These are phyloP conservation scores for Bothriochloa decipiens DNA, from an alignment of 176 grass and related monocot species.

Conservation along the genomic window DNA sequence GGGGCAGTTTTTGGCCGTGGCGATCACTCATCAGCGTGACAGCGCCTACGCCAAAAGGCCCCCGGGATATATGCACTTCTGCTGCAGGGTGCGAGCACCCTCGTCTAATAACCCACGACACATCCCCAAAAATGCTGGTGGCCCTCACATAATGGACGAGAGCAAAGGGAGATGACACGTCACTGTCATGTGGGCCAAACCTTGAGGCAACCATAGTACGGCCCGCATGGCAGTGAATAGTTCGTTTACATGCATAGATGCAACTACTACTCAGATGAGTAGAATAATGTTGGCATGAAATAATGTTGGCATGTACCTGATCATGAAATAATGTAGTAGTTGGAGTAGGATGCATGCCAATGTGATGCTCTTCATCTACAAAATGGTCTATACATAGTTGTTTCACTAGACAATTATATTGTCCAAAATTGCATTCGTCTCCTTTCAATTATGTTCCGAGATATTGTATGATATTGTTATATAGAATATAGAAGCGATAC, in stretches of 20 bases:
- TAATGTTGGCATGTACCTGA: neutral
- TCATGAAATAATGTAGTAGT: neutral
- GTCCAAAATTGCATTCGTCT: neutral
- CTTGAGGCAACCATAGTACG: neutral
- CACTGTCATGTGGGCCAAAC: neutral
- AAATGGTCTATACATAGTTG: neutral
- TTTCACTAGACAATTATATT: neutral
- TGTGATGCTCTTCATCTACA: neutral
- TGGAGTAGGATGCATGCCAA: constrained; percentile 8
- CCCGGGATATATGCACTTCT: neutral
- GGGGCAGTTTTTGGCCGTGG: constrained; percentile 18
- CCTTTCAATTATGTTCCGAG: neutral
- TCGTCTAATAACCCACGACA: neutral
- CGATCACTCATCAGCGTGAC: constrained; percentile 18
- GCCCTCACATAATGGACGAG: neutral
- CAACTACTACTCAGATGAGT: neutral
- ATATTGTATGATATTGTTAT: neutral
- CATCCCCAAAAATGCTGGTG: neutral
- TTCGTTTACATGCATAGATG: neutral
- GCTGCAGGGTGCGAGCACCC: neutral
- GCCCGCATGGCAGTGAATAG: neutral
- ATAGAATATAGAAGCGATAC: neutral
- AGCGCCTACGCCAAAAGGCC: constrained; percentile 30
- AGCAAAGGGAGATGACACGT: too few species aligned
- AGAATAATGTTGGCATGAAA: too few species aligned